phyloP scores from a whole-genome alignment of 495 filamentous ascomycete species.

The Aspergillus steynii region DNA sequence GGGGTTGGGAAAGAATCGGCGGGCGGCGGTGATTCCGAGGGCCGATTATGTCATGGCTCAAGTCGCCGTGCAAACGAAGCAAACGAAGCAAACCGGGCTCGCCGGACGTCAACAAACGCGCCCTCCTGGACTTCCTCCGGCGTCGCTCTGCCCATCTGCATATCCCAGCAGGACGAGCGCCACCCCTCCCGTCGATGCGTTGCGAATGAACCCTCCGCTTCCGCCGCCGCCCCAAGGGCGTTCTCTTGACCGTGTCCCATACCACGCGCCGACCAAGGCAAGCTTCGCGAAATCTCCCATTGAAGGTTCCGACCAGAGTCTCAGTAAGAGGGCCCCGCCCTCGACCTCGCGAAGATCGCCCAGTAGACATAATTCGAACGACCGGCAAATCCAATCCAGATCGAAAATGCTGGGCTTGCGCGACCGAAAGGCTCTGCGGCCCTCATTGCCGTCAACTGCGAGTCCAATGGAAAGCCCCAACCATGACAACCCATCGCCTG shows the following conservation, averaged over 20 bases:
- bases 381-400: slow-evolving; percentile 23
- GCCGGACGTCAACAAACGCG: not conserved
- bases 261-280: slow-evolving; percentile 64
- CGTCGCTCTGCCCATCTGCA: slow-evolving; percentile 33
- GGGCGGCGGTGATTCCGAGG: slow-evolving; percentile 15
- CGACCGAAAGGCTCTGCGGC: slow-evolving; percentile 38
- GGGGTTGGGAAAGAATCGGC: slow-evolving; percentile 4
- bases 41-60: slow-evolving; percentile 34
- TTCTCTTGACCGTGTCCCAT: slow-evolving; percentile 51
- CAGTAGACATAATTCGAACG: slow-evolving; percentile 20
- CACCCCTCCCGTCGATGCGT: slow-evolving; percentile 35
- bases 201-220: slow-evolving; percentile 30
- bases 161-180: slow-evolving; percentile 45
- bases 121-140: too few relatives aligned
- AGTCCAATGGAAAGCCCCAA: slow-evolving; percentile 32
- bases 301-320: slow-evolving; percentile 52
- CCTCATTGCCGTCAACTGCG: slow-evolving; percentile 37
- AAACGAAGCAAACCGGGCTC: slow-evolving; percentile 29
- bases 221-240: slow-evolving; percentile 24
- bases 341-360: slow-evolving; percentile 26
- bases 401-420: slow-evolving; percentile 32
- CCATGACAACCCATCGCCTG: slow-evolving; percentile 27
- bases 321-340: slow-evolving; percentile 24
- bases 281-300: slow-evolving; percentile 66
- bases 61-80: slow-evolving; percentile 36